Evolutionary conservation across 306 rosid species (phyloP).

Genomic region (Spatholobus suberectus): DNA sequence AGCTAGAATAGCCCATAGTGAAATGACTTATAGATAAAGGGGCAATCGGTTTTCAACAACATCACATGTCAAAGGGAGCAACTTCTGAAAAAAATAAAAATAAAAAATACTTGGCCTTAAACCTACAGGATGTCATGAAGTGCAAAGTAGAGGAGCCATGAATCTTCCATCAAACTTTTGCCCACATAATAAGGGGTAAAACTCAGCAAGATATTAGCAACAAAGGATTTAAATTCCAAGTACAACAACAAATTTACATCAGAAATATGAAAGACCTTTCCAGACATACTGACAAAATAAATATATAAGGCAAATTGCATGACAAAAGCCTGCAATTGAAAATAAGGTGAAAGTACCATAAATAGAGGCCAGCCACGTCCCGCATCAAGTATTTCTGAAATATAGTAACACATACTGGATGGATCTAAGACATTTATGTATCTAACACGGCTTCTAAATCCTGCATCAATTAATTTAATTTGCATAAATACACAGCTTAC

Average conservation of each 20-base stretch:
- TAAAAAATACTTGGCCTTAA: neutral
- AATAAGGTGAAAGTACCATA: slow-evolving; percentile 68
- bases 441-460: slow-evolving; percentile 89
- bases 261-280: slow-evolving; percentile 27
- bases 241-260: neutral
- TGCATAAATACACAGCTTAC: slow-evolving; percentile 40
- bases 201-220: slow-evolving; percentile 34
- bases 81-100: slow-evolving; percentile 14
- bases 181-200: slow-evolving; percentile 30
- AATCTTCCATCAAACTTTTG: slow-evolving; percentile 32
- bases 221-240: slow-evolving; percentile 32
- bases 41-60: slow-evolving; percentile 5
- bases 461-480: slow-evolving; percentile 64
- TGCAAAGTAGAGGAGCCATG: slow-evolving; percentile 22
- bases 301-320: neutral
- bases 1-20: slow-evolving; percentile 14
- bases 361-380: slow-evolving; percentile 83
- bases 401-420: slow-evolving; percentile 69
- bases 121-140: slow-evolving; percentile 19
- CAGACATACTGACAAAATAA: neutral
- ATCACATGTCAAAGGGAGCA: neutral
- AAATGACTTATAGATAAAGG: neutral
- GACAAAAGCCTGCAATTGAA: slow-evolving; percentile 25
- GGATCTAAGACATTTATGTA: slow-evolving; percentile 86
- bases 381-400: slow-evolving; percentile 91